Conservation (phyloP, 441 rosid species). For the Populus tomentosa region DNA sequence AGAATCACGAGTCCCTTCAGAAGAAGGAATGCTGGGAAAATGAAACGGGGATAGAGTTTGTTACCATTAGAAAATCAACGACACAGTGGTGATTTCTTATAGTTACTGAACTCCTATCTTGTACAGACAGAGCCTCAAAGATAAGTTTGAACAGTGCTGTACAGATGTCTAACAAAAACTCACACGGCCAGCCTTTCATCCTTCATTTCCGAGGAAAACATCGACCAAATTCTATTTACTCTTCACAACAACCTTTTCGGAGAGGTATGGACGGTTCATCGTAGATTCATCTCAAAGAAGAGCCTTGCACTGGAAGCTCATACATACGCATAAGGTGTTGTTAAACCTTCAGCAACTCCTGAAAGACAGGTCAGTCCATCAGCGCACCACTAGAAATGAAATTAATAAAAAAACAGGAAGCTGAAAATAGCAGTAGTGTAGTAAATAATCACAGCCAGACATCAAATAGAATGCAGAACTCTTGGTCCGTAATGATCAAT, state of each 20-base stretch:
- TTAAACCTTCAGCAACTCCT: conserved; percentile 55
- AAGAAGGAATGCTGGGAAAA: background rate
- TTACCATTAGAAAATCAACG: background rate
- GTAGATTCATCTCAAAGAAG: background rate
- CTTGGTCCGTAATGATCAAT: background rate
- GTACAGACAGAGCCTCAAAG: background rate
- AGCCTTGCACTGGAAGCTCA: background rate
- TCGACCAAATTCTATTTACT: background rate
- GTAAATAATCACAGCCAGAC: background rate
- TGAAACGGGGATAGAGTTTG: background rate
- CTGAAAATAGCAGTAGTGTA: background rate
- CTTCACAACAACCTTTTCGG: background rate
- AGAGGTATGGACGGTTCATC: background rate
- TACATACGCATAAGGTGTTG: background rate
- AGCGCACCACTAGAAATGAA: background rate
- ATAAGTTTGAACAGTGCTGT: background rate
- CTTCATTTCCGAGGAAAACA: background rate
- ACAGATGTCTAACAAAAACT: conserved; percentile 2
- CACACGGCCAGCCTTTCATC: background rate
- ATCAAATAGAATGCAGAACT: background rate
- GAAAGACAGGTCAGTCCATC: conserved; percentile 20
- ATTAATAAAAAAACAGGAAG: background rate
- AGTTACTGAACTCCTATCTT: background rate
- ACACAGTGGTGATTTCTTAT: no score
- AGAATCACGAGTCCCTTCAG: background rate